Percentiles rank a stretch among this genome's conserved stretches.
phyloP scores from a whole-genome alignment of 768 basidiomycete genomes.

The Pleurotus cornucopiae region DNA sequence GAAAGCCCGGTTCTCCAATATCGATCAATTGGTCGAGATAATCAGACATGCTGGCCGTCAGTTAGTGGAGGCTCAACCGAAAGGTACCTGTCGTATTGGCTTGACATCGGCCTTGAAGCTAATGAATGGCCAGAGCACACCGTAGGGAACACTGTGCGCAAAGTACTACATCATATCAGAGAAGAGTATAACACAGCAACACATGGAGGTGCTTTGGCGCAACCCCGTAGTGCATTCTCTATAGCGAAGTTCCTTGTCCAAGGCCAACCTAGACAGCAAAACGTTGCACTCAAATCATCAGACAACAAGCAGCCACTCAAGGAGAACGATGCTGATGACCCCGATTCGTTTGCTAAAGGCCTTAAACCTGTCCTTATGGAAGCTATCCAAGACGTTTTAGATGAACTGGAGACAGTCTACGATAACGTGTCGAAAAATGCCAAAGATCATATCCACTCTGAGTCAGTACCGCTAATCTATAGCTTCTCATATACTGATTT shows the following conservation, averaged over 20 bases:
- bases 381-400: constrained; percentile 93
- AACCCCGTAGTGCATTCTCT: constrained; percentile 48
- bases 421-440: constrained; percentile 93
- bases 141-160: constrained; percentile 91
- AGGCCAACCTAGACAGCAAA: constrained; percentile 64
- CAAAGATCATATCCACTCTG: constrained; percentile 96
- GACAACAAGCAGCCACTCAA: constrained; percentile 56
- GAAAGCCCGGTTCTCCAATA: constrained; percentile 78
- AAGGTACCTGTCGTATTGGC: constrained; percentile 51
- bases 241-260: constrained; percentile 82
- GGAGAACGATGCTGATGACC: constrained; percentile 72
- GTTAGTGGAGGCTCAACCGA: constrained; percentile 89
- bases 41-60: constrained; percentile 77
- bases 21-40: constrained; percentile 78
- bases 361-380: constrained; percentile 95
- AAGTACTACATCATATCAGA: constrained; percentile 88
- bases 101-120: constrained; percentile 7
- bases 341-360: constrained; percentile 70
- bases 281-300: constrained; percentile 31
- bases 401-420: constrained; percentile 94
- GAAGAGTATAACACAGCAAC: constrained; percentile 91
- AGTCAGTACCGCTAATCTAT: constrained; percentile 49
- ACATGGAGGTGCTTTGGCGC: constrained; percentile 34
- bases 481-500: not conserved
- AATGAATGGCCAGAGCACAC: constrained; percentile 67